Conservation (phyloP, 305 asterid genomes). For the Solanum hybrid region DNA sequence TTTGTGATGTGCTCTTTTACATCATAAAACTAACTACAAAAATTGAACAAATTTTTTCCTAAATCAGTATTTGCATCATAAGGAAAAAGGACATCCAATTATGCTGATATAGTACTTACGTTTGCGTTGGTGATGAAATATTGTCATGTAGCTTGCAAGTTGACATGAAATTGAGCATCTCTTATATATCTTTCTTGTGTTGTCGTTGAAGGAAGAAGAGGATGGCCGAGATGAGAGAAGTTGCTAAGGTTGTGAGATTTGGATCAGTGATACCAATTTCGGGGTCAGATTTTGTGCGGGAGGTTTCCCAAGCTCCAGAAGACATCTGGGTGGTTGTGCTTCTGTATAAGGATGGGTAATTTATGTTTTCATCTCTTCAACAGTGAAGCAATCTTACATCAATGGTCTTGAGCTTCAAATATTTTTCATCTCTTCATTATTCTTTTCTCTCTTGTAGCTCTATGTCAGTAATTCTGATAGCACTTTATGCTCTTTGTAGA, state of each 20-base stretch:
- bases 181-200: not conserved
- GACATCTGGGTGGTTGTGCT: constrained; percentile 90
- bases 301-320: constrained; percentile 91
- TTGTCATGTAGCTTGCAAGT: not conserved
- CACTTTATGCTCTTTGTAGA: constrained; percentile 22
- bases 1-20: fast-evolving
- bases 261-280: constrained; percentile 83
- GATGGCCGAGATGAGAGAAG: constrained; percentile 77
- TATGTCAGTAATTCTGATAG: not conserved
- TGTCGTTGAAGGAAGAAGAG: constrained; percentile 60
- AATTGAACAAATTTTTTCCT: not conserved
- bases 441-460: not conserved
- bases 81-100: not conserved
- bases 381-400: not conserved
- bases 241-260: constrained; percentile 64
- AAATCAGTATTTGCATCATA: not conserved
- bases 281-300: constrained; percentile 94
- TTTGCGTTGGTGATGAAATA: not conserved
- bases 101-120: not conserved
- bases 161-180: not conserved
- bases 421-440: not conserved
- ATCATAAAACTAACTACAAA: not conserved
- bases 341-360: constrained; percentile 86
- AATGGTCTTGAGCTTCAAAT: not conserved
- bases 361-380: not conserved